Conservation (phyloP, 148 eudicot species). For the Camellia japonica region DNA sequence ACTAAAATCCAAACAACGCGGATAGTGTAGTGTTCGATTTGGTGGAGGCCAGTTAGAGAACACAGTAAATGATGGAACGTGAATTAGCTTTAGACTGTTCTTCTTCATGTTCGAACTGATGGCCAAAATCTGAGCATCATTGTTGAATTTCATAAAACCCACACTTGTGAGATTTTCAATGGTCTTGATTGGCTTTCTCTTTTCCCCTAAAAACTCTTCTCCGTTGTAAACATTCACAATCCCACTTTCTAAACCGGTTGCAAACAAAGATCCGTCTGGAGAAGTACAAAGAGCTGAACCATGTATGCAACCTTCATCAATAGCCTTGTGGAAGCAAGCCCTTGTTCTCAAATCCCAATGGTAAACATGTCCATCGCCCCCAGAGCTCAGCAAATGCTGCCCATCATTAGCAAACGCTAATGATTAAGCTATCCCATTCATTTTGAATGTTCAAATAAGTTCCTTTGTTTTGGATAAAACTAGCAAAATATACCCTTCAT, state of each 20-base stretch:
- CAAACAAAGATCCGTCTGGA: slow-evolving; percentile 68
- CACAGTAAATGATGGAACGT: slow-evolving; percentile 77
- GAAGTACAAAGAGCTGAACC: slow-evolving; percentile 77
- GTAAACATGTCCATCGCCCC: slow-evolving; percentile 91
- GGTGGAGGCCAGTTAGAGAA: slow-evolving; percentile 89
- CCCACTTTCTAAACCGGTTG: slow-evolving; percentile 85
- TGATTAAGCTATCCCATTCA: slow-evolving; percentile 87
- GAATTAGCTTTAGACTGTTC: slow-evolving; percentile 75
- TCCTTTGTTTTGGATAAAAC: slow-evolving; percentile 84
- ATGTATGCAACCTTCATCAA: slow-evolving; percentile 77
- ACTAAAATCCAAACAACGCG: slow-evolving; percentile 78
- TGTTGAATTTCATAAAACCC: slow-evolving; percentile 74
- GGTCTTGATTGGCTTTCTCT: slow-evolving; percentile 73
- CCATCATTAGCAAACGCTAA: slow-evolving; percentile 72
- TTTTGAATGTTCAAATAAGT: slow-evolving; percentile 81
- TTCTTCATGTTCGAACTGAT: slow-evolving; percentile 73
- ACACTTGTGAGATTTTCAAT: slow-evolving; percentile 28
- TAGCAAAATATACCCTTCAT: slow-evolving; percentile 82
- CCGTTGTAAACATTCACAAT: slow-evolving; percentile 77
- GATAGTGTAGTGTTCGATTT: slow-evolving; percentile 38
- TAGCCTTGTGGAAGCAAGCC: slow-evolving; percentile 75
- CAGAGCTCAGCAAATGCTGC: slow-evolving; percentile 68
- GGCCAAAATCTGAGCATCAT: slow-evolving; percentile 79
- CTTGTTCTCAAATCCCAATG: slow-evolving; percentile 87
- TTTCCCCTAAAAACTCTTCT: slow-evolving; percentile 81